Conservation (phyloP, 2,329 filamentous ascomycete species). For the Colletotrichum graminicola region DNA sequence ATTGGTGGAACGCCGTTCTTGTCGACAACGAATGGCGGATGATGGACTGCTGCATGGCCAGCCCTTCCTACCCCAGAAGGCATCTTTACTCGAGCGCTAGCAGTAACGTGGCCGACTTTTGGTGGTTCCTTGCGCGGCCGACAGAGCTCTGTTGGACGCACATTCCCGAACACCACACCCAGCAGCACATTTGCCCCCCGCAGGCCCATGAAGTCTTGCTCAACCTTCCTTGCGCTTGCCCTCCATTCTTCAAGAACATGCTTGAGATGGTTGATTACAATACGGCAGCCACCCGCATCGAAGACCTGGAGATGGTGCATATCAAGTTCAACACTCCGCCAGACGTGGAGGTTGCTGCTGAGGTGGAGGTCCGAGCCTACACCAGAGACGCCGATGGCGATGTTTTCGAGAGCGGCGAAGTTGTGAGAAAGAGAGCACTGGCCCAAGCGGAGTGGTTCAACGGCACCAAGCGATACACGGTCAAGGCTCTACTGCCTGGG, state of each 20-base stretch:
- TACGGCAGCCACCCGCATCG: conserved; percentile 85
- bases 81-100: conserved; percentile 80
- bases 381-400: conserved; percentile 89
- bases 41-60: conserved; percentile 93
- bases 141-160: conserved; percentile 96
- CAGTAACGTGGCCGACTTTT: conserved; percentile 80
- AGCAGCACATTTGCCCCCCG: conserved; percentile 93
- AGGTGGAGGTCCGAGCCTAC: conserved; percentile 88
- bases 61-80: conserved; percentile 88
- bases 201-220: conserved; percentile 88
- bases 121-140: conserved; percentile 94
- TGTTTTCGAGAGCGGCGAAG: conserved; percentile 90
- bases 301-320: conserved; percentile 94
- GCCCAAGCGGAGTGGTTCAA: conserved; percentile 92
- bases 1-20: conserved; percentile 97
- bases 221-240: conserved; percentile 86
- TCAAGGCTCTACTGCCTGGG: conserved; percentile 91
- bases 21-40: conserved; percentile 97
- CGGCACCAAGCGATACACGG: conserved; percentile 89
- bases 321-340: conserved; percentile 87
- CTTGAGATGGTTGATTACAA: conserved; percentile 90
- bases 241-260: conserved; percentile 86
- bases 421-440: conserved; percentile 85
- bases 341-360: conserved; percentile 91
- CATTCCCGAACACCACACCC: conserved; percentile 85